Conservation (phyloP, 2,329 filamentous ascomycete genomes). For the Arthrobotrys megalospora region DNA sequence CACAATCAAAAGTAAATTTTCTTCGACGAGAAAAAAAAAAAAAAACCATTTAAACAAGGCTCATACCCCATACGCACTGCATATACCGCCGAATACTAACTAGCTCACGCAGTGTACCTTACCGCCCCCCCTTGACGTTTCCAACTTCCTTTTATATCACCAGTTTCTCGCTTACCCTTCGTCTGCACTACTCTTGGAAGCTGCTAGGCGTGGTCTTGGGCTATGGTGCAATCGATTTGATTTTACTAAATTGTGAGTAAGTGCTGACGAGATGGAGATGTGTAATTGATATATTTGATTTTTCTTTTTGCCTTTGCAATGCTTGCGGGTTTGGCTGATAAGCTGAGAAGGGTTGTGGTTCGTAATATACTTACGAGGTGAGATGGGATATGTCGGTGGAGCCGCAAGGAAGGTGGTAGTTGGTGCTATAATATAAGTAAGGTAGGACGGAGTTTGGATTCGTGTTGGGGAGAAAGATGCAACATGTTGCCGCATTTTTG, state of each 20-base stretch:
- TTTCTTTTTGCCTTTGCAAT: too few relatives aligned
- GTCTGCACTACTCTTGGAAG: slow-evolving; percentile 42
- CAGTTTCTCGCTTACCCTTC: slow-evolving; percentile 26
- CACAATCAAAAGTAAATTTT: not conserved
- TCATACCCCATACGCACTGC: slow-evolving; percentile 2
- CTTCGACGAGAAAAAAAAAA: not conserved
- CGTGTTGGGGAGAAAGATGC: slow-evolving; percentile 38
- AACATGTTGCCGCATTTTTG: slow-evolving; percentile 37
- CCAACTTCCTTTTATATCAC: slow-evolving; percentile 36
- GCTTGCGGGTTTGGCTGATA: not conserved
- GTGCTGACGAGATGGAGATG: slow-evolving; percentile 11
- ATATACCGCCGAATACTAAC: not conserved
- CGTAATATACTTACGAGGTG: slow-evolving; percentile 16
- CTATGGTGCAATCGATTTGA: slow-evolving; percentile 6
- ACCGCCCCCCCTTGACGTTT: slow-evolving; percentile 51
- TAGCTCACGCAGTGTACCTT: slow-evolving; percentile 23
- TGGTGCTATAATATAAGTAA: not conserved
- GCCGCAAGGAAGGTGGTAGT: slow-evolving; percentile 37
- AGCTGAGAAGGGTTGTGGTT: not conserved
- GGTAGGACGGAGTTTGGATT: not conserved
- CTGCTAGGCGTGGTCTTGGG: not conserved
- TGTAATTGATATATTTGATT: slow-evolving; percentile 5
- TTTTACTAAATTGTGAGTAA: slow-evolving; percentile 2
- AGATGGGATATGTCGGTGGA: not conserved
- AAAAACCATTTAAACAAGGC: not conserved